phyloP scores from a whole-genome alignment of 2,329 filamentous ascomycete genomes.

The Byssoonygena ceratinophila region DNA sequence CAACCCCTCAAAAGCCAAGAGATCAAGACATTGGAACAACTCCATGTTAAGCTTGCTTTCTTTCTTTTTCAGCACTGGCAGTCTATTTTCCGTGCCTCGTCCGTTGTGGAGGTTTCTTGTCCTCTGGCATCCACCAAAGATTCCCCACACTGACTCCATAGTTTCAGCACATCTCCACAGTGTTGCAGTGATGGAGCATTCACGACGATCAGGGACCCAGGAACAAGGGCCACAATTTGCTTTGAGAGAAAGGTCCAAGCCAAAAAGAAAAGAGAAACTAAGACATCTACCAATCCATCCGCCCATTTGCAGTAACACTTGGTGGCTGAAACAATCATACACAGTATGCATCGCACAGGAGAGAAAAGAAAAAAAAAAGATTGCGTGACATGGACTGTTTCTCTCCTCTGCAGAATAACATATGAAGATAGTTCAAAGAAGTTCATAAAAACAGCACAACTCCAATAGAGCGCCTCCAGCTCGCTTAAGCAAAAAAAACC shows the following conservation, averaged over 20 bases:
- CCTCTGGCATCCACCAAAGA: not conserved
- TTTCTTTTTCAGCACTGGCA: too few species aligned
- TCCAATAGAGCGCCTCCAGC: slow-evolving; percentile 4
- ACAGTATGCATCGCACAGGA: not conserved
- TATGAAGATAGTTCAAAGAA: not conserved
- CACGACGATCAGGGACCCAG: not conserved
- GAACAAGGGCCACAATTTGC: not conserved
- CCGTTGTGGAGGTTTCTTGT: too few species aligned
- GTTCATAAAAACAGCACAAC: not conserved
- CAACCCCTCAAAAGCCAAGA: too few species aligned
- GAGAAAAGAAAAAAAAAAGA: not conserved
- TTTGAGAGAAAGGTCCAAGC: not conserved
- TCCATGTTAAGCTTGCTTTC: too few species aligned
- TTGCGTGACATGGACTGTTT: too few species aligned
- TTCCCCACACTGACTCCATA: not conserved
- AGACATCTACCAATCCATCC: too few species aligned
- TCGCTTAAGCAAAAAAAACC: not conserved
- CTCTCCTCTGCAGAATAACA: too few species aligned
- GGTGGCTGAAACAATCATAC: too few species aligned
- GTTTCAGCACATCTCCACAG: not conserved
- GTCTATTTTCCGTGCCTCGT: too few species aligned
- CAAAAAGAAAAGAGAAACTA: not conserved
- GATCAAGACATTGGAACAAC: too few species aligned
- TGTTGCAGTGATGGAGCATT: not conserved
- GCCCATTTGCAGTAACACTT: not conserved